phyloP scores from a whole-genome alignment of 2,329 filamentous ascomycete species.

The Madurella fahalii region DNA sequence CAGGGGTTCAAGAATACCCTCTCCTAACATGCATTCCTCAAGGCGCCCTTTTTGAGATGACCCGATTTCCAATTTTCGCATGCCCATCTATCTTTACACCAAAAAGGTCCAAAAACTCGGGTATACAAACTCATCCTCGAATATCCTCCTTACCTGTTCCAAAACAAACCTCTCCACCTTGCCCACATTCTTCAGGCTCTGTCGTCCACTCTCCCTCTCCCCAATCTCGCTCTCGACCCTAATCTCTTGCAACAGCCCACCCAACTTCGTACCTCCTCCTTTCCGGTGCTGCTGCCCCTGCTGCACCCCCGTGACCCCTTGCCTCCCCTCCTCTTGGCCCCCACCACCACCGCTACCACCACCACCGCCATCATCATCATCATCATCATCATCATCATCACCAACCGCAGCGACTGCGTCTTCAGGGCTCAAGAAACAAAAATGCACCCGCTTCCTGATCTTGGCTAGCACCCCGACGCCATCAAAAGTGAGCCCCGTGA shows the following conservation, averaged over 20 bases:
- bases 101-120: constrained; percentile 98
- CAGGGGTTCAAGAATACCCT: constrained; percentile 85
- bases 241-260: constrained; percentile 84
- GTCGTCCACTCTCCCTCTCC: constrained; percentile 82
- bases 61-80: not conserved
- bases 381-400: constrained; percentile 33
- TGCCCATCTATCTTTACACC: constrained; percentile 41
- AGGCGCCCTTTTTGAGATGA: not conserved
- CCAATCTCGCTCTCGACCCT: constrained; percentile 97
- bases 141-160: constrained; percentile 93
- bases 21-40: constrained; percentile 37
- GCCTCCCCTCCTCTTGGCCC: not conserved
- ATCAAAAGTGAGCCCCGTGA: constrained; percentile 92
- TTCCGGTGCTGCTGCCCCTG: constrained; percentile 20
- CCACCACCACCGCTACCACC: not conserved
- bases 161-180: constrained; percentile 98
- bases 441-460: constrained; percentile 83
- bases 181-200: constrained; percentile 95
- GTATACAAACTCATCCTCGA: constrained; percentile 98
- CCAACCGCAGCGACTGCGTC: constrained; percentile 75
- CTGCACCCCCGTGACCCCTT: constrained; percentile 6
- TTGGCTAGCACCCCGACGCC: constrained; percentile 89
- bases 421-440: constrained; percentile 90
- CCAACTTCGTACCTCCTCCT: constrained; percentile 42
- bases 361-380: not conserved